These are phyloP conservation scores for Garcia nutans DNA, from an alignment of 345 rosid genomes.

Conservation along the genomic window DNA sequence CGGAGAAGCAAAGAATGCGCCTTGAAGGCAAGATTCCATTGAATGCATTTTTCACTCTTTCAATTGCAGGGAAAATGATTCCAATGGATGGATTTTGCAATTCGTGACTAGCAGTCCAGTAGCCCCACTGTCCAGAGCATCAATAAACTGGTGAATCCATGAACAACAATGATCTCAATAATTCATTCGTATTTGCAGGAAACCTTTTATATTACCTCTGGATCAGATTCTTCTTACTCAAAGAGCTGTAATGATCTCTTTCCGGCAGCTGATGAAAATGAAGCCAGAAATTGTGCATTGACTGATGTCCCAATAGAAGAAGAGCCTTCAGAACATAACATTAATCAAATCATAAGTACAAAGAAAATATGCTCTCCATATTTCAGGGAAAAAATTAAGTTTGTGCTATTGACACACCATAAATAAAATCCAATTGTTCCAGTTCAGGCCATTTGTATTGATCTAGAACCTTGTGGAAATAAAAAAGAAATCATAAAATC, in stretches of 20 bases:
- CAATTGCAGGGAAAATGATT: constrained; percentile 80
- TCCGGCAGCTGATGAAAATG: constrained; percentile 81
- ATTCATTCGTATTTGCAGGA: constrained; percentile 13
- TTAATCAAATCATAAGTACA: not conserved
- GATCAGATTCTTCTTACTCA: constrained; percentile 93
- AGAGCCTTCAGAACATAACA: constrained; percentile 51
- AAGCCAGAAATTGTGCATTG: constrained; percentile 70
- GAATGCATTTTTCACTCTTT: constrained; percentile 64
- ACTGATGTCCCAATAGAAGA: constrained; percentile 77
- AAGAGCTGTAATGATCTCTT: constrained; percentile 52
- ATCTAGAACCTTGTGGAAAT: constrained; percentile 55
- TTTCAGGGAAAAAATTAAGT: constrained; percentile 1
- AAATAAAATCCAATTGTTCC: constrained; percentile 74
- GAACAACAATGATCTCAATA: constrained; percentile 14
- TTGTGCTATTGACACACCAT: constrained; percentile 45
- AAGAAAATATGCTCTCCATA: not conserved
- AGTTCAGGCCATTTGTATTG: constrained; percentile 81
- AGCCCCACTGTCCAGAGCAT: constrained; percentile 73
- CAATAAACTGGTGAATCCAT: constrained; percentile 10
- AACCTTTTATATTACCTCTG: constrained; percentile 55
- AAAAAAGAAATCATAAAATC: constrained; percentile 15
- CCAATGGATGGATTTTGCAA: constrained; percentile 63
- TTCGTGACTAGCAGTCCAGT: constrained; percentile 90
- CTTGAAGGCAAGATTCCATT: constrained; percentile 64
- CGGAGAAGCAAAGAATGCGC: constrained; percentile 81